Conservation (phyloP, 352 stramenopile species). For the Globisporangium viniferum region DNA sequence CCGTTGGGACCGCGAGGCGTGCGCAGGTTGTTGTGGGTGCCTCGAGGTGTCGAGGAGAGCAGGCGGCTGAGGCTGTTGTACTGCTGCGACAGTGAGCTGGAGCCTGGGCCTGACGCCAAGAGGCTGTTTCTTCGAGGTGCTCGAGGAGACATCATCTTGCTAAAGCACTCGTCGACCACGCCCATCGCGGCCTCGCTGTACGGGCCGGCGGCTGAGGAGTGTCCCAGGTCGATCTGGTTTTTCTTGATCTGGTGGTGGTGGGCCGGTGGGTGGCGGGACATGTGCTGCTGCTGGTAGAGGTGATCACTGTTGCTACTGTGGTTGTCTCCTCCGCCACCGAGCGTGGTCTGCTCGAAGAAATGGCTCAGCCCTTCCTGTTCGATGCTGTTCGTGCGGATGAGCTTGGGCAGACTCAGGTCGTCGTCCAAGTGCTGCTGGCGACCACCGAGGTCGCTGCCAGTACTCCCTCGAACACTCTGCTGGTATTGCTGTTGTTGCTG, state of each 20-base stretch:
- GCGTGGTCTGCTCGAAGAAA: slow-evolving; percentile 66
- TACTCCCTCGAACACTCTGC: background rate
- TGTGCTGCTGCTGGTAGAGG: background rate
- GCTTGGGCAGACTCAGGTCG: slow-evolving; percentile 46
- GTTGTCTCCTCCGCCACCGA: slow-evolving; percentile 22
- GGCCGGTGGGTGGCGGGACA: background rate
- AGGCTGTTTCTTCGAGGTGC: slow-evolving; percentile 7
- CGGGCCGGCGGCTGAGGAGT: background rate
- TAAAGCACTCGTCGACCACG: slow-evolving; percentile 59
- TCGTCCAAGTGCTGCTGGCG: background rate
- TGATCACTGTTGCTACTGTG: background rate
- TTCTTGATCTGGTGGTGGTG: slow-evolving; percentile 18
- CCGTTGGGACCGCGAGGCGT: slow-evolving; percentile 22
- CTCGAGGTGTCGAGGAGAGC: slow-evolving; percentile 3
- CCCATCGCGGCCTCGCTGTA: slow-evolving; percentile 25
- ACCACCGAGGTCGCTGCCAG: background rate
- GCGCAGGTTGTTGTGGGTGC: slow-evolving; percentile 15
- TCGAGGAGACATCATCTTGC: slow-evolving; percentile 28
- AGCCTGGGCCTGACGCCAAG: slow-evolving; percentile 12
- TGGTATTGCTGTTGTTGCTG: slow-evolving; percentile 13
- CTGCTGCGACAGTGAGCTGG: slow-evolving; percentile 20
- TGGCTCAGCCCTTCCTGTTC: slow-evolving; percentile 77
- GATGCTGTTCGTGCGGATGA: slow-evolving; percentile 65
- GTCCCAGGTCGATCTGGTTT: slow-evolving; percentile 10
- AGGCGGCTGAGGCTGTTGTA: slow-evolving; percentile 11